These are phyloP conservation scores for Penicillium oxalicum DNA, from an alignment of 2,329 filamentous ascomycete genomes.

Conservation along the genomic window DNA sequence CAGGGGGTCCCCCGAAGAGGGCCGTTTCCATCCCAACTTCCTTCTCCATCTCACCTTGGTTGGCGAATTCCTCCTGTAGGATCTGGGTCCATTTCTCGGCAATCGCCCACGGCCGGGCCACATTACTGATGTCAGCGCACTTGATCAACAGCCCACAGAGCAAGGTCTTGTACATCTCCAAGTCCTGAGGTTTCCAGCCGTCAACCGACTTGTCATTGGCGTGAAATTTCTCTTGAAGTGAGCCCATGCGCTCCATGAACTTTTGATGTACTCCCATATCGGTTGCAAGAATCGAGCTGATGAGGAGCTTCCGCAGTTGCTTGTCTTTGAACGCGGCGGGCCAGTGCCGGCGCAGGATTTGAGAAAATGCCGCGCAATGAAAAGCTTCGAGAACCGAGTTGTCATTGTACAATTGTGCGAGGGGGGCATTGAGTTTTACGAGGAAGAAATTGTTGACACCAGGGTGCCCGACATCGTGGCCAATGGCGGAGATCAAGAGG, in stretches of 20 bases:
- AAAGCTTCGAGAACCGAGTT: conserved; percentile 95
- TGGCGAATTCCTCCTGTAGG: conserved; percentile 89
- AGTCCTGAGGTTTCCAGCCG: conserved; percentile 68
- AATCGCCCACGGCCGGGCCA: conserved; percentile 76
- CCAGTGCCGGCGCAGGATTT: conserved; percentile 91
- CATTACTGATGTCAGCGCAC: conserved; percentile 97
- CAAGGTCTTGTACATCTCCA: conserved; percentile 71
- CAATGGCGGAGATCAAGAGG: conserved; percentile 89
- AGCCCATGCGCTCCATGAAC: conserved; percentile 85
- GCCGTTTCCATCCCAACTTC: conserved; percentile 84
- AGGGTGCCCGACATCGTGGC: conserved; percentile 94
- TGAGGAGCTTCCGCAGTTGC: conserved; percentile 83
- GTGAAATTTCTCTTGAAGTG: conserved; percentile 70
- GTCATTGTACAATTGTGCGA: conserved; percentile 95
- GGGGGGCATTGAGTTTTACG: conserved; percentile 80
- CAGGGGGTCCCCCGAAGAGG: conserved; percentile 70
- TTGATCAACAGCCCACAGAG: conserved; percentile 93
- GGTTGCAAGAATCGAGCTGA: conserved; percentile 93
- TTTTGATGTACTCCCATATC: conserved; percentile 97
- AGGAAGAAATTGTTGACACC: conserved; percentile 98
- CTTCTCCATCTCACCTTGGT: conserved; percentile 85
- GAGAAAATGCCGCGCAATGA: conserved; percentile 93
- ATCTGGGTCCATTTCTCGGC: conserved; percentile 88
- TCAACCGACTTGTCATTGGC: conserved; percentile 59
- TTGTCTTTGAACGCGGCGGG: conserved; percentile 70